Evolutionary conservation across 202 grass and related monocot species (phyloP).

Genomic region (Hordeum pubiflorum): DNA sequence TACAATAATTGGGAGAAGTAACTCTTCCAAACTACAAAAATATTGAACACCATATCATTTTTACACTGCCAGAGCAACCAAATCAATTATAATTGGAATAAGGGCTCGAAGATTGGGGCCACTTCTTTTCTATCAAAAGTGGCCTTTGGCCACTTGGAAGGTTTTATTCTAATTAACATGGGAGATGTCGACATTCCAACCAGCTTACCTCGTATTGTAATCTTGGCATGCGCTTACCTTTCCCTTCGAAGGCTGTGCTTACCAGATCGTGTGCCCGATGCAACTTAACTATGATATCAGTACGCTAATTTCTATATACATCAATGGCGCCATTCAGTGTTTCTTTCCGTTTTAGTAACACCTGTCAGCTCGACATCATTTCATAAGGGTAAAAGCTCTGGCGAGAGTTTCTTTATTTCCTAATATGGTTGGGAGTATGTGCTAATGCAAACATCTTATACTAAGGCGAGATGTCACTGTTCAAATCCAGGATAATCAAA

Average conservation of each 20-base stretch:
- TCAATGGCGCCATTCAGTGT: neutral
- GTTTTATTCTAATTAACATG: constrained; percentile 18
- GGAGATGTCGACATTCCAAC: constrained; percentile 38
- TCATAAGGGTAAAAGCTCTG: neutral
- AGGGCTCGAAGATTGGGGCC: too few relatives aligned
- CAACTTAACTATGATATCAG: constrained; percentile 17
- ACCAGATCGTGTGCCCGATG: neutral
- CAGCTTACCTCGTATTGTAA: constrained; percentile 34
- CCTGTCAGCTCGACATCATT: neutral
- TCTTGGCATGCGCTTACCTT: neutral
- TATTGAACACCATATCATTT: too few relatives aligned
- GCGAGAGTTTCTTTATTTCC: neutral
- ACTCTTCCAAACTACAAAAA: too few relatives aligned
- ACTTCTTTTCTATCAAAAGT: neutral
- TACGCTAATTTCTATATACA: constrained; percentile 24
- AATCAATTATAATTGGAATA: too few relatives aligned
- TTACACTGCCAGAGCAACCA: too few relatives aligned
- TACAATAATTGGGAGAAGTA: too few relatives aligned
- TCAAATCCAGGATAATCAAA: neutral
- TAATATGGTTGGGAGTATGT: neutral
- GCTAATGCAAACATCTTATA: neutral
- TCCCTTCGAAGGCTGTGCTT: neutral
- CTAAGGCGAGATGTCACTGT: neutral
- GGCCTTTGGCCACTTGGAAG: neutral
- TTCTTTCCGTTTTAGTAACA: neutral